Base-by-base conservation (phyloP, 1,139 yeast genomes). In the Geotrichum aggregatum region DNA sequence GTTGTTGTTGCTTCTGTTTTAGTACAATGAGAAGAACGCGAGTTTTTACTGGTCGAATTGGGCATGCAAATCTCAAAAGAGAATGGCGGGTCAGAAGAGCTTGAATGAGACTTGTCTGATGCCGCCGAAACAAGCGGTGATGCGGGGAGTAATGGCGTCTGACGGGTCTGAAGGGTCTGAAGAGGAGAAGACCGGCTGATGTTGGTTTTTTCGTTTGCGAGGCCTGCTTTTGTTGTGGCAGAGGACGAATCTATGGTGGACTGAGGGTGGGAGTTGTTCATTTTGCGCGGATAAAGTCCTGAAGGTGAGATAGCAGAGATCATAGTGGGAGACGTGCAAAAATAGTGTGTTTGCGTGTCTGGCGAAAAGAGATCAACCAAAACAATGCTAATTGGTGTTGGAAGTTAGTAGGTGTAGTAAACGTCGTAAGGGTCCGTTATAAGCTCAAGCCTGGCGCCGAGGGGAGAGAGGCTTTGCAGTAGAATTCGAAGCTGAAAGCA, bases 1-100 rank as follows among this genome's bases (percentile, higher is more conserved):
- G 43, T 14, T 28, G 45, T 42, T 42, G 34, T 14, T 42, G 18
- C 45, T 42, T 42, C 24, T 42, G 35, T 42, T 42, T 40, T 40
- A 33, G 44, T 40, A 40, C n/a, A 21, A 14, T 19, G 24, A 38
- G 41, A 3, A 24, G 22, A 38, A 38, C 19, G 28, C 16, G 41
- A 22, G n/a, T 19, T 40, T 11, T 40, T 22, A 40, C 44, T 40
- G 44, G 44, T 26, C 30, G 44, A 40, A 40, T 22, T 22, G 30
- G 44, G 44, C 19, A 40, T 7, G 31, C 44, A 14, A 13, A 19
- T 5, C 44, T n/a, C 33, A 40, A 40, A 40, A 40, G 30, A 26
- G 33, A 16, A 40, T 40, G 44, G 44, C 44, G 44, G 44, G 44
- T 40, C 30, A 10, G 14, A 22, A 21, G 21, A 33, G 30, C 33